Base-by-base conservation (phyloP, 2,329 filamentous ascomycete genomes). In the Penicillium sp. region DNA sequence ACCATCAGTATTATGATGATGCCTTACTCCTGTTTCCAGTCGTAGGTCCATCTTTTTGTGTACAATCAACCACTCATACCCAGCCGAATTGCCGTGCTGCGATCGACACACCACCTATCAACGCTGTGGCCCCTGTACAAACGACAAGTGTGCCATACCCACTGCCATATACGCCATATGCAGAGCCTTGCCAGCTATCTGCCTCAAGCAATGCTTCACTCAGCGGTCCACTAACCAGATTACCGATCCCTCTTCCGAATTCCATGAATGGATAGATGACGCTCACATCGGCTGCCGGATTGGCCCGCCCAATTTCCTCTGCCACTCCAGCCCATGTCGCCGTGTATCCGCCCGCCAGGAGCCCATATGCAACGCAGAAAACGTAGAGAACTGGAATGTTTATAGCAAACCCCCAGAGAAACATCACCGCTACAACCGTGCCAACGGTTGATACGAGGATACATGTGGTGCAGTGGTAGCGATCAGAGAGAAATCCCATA, bases 241-340 rank as follows among this genome's bases (percentile, higher is more conserved):
- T 65, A 2, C 62, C 63, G 4, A 65, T 57, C 7, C 63, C 63
- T 8, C 63, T 57, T 1, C 63, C 63, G 1, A 54, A 51, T 15
- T 64, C 63, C 61, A 65, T 60, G 35, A 64, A 65, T 9, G 63
- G 60, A 31, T 64, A 65, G 2, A 65, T 64, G 7, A 65, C 62
- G 8, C 58, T 59, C 3, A 48, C 45, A 31, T 64, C 62, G 4
- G 62, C 46, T 6, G n/a, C 35, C 2, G 62, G 58, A 14, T 60
- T 64, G 1, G 58, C 54, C 4, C 44, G 51, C 25, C 61, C 55
- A 6, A 65, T 55, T 37, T 64, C 60, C 11, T 58, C 46, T 2
- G 62, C 55, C 14, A 64, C 54, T 2, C 63, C 60, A 2, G 63
- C 56, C 63, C 63, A 65, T 23, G 63, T 64, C 9, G 61, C 61